A percentile compares a stretch with the other conserved stretches of the same genome.
phyloP scores from a whole-genome alignment of 139 green algal genomes.

The Chloropicon primus region DNA sequence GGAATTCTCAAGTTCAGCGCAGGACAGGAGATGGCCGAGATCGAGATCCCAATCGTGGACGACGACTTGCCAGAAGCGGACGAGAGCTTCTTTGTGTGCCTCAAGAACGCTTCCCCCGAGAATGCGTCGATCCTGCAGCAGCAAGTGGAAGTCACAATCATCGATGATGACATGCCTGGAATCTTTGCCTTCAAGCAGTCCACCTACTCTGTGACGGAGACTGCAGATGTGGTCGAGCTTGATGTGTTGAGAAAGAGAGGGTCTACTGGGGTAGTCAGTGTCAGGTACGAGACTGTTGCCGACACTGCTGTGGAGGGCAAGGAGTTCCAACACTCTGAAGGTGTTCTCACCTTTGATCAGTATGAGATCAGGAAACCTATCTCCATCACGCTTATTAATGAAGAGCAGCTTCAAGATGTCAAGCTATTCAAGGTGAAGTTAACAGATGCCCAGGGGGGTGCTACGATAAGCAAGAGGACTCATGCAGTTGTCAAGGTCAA shows the following conservation, averaged over 20 bases:
- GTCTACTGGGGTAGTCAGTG: neutral
- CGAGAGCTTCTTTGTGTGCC: neutral
- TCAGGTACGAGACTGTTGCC: constrained; percentile 7
- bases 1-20: constrained; percentile 7
- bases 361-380: constrained; percentile 3
- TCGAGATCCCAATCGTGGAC: neutral
- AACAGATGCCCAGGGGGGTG: neutral
- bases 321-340: constrained; percentile 4
- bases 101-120: neutral
- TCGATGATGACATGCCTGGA: constrained; percentile 5
- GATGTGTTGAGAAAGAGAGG: neutral
- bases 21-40: neutral
- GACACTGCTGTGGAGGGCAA: constrained; percentile 4
- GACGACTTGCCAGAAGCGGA: neutral
- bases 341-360: constrained; percentile 3
- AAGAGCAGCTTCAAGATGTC: neutral
- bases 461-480: neutral
- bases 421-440: constrained; percentile 5
- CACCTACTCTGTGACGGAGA: neutral
- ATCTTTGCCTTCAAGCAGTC: constrained; percentile 1
- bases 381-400: neutral
- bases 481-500: neutral
- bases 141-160: neutral
- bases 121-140: neutral
- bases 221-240: neutral